Evolutionary conservation across 768 basidiomycete genomes (phyloP).

Genomic region (Calocera viscosa): DNA sequence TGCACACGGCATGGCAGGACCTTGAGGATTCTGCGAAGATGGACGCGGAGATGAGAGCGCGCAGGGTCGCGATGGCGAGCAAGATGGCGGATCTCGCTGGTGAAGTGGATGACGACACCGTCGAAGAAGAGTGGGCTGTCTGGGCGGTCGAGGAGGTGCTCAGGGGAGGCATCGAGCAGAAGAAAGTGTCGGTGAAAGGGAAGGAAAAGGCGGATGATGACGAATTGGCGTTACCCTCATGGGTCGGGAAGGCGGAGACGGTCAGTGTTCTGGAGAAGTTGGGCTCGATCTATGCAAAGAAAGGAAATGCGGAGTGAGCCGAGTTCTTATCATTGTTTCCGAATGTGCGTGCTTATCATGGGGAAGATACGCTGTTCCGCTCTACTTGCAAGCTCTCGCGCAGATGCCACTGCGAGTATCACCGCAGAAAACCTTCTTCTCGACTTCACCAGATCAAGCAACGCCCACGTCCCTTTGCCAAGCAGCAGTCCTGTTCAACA

Average conservation of each 20-base stretch:
- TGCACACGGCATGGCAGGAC: not conserved
- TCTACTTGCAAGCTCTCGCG: not conserved
- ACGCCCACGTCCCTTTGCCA: not conserved
- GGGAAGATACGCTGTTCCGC: not conserved
- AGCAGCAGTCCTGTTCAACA: not conserved
- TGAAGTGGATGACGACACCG: not conserved
- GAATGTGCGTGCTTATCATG: not conserved
- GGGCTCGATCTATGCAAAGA: not conserved
- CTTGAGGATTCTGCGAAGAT: not conserved
- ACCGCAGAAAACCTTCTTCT: not conserved
- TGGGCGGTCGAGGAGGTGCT: slow-evolving; percentile 2
- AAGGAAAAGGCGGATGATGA: not conserved
- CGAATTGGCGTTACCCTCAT: not conserved
- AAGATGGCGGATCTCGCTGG: not conserved
- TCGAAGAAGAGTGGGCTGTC: not conserved
- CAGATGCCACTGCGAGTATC: not conserved
- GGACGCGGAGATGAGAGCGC: not conserved
- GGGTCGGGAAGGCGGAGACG: slow-evolving; percentile 2
- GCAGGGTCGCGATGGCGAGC: slow-evolving; percentile 6
- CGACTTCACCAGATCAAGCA: not conserved
- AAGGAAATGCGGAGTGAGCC: not conserved
- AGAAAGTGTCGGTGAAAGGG: not conserved
- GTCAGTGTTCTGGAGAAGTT: not conserved
- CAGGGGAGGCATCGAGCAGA: not conserved
- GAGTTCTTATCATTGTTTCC: not conserved